A percentile compares a stretch with the other conserved stretches of the same genome.
Conservation (phyloP, 2,329 filamentous ascomycete species). For the Nemania sp. region DNA sequence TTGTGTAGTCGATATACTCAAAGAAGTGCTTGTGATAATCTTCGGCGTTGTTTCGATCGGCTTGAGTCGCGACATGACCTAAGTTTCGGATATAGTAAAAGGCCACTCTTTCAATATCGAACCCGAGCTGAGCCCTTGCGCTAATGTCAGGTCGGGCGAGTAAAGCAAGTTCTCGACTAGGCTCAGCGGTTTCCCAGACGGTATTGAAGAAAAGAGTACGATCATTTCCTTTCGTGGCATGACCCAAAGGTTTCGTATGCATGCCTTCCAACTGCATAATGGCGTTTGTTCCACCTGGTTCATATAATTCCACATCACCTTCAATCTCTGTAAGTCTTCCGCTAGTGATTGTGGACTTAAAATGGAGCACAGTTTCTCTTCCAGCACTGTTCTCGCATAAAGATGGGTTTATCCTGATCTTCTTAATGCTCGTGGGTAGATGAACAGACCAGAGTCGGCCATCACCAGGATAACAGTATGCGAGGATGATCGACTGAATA, state of each 20-base stretch:
- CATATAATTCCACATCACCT: not conserved
- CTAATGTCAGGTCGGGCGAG: too few relatives aligned
- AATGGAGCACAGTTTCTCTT: not conserved
- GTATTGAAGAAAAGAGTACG: constrained; percentile 26
- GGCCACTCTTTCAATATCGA: constrained; percentile 11
- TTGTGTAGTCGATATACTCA: not conserved
- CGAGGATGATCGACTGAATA: constrained; percentile 43
- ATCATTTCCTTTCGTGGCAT: constrained; percentile 19
- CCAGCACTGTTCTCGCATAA: not conserved
- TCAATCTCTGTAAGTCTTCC: not conserved
- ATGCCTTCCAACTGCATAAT: constrained; percentile 19
- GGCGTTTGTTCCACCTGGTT: not conserved
- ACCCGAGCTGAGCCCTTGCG: too few relatives aligned
- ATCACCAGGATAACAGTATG: constrained; percentile 40
- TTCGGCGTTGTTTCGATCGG: not conserved
- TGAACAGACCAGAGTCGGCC: constrained; percentile 40
- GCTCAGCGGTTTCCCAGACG: not conserved
- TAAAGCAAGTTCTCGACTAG: not conserved
- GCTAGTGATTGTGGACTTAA: not conserved
- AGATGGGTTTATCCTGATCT: not conserved
- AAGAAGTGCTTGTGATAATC: not conserved
- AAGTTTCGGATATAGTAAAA: constrained; percentile 1
- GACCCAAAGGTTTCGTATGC: constrained; percentile 16
- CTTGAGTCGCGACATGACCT: not conserved
- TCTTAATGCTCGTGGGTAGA: constrained; percentile 33